Evolutionary conservation across 345 rosid species (phyloP).

Genomic region (Tarenaya hassleriana): DNA sequence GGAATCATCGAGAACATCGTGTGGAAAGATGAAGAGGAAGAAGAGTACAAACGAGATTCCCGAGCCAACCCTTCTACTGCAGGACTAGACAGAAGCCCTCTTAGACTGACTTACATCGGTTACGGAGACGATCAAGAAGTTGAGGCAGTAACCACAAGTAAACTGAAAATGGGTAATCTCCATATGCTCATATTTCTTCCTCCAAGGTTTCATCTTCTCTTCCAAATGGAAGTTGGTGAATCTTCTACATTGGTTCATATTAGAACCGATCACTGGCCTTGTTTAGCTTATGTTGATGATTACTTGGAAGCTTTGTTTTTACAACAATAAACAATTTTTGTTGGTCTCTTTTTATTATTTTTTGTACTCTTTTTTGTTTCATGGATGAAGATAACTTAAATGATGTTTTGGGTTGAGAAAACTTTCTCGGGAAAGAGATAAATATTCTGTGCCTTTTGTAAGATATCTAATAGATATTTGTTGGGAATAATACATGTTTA

Average conservation of each 20-base stretch:
- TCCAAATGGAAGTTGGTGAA: slow-evolving; percentile 87
- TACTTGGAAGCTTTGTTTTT: slow-evolving; percentile 81
- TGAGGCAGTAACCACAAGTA: slow-evolving; percentile 29
- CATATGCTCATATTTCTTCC: slow-evolving; percentile 79
- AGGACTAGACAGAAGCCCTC: slow-evolving; percentile 38
- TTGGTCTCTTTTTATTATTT: neutral
- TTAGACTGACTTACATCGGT: slow-evolving; percentile 56
- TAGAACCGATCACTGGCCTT: slow-evolving; percentile 97
- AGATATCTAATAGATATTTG: too few species aligned
- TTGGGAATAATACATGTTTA: too few species aligned
- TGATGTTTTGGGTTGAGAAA: too few species aligned
- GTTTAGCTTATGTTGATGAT: slow-evolving; percentile 92
- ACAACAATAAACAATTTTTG: slow-evolving; percentile 25
- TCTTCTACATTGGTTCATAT: slow-evolving; percentile 76
- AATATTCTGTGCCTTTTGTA: too few species aligned
- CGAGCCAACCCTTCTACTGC: slow-evolving; percentile 19
- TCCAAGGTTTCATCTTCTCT: slow-evolving; percentile 83
- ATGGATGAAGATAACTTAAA: too few species aligned
- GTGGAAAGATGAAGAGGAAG: slow-evolving; percentile 56
- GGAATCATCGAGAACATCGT: slow-evolving; percentile 54
- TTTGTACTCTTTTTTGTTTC: neutral
- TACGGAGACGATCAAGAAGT: slow-evolving; percentile 48
- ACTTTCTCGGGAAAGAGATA: too few species aligned
- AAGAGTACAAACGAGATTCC: slow-evolving; percentile 12
- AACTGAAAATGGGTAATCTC: slow-evolving; percentile 64